Evolutionary conservation across 1,284 basidiomycete genomes (phyloP), one percentile per base, ranked within the genome.

Genomic region (Cryptococcus sp.): DNA sequence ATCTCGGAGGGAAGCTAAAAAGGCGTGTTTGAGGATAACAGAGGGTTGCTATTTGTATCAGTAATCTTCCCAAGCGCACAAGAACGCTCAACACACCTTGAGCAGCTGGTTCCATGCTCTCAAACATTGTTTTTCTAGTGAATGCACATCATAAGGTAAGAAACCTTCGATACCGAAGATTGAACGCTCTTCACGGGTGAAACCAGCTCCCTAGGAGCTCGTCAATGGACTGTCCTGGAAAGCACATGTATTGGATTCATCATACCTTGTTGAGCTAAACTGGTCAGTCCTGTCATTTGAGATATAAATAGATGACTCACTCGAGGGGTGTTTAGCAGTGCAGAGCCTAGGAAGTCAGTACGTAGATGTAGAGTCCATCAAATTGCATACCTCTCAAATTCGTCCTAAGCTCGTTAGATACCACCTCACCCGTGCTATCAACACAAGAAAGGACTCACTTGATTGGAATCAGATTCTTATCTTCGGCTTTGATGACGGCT

Each of bases 151-250:
- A 62, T 82, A 84, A 1, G 90, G 90, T 3, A 94, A 78, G 41
- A 88, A 83, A 2, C 88, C 89, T n/a, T 82, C 82, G 3, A 93
- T 79, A 4, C 86, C 86, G 58, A 93, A 88, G 3, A 80, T 80
- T 57, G 62, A 54, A 52, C 90, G 82, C 74, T 91, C 89, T 49
- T 83, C 78, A 10, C 78, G 63, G 0, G 84, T 84, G 71, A 92
- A 93, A 8, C 84, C 89, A 0, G 86, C 88, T 46, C 88, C 80
- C 69, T 78, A 45, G 36, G 46, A 6, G 11, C 34, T 7, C 7
- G 23, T 32, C 35, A 14, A 10, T 35, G 15, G 6, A 6, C 42
- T 32, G 11, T 8, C 10, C 44, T 1, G 44, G 23, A 10, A 36
- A 14, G 32, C 38, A 30, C 11, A 31, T 33, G 15, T 11, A 49